Conservation (phyloP, 805 yeast genomes). For the Starmerella apicola region DNA sequence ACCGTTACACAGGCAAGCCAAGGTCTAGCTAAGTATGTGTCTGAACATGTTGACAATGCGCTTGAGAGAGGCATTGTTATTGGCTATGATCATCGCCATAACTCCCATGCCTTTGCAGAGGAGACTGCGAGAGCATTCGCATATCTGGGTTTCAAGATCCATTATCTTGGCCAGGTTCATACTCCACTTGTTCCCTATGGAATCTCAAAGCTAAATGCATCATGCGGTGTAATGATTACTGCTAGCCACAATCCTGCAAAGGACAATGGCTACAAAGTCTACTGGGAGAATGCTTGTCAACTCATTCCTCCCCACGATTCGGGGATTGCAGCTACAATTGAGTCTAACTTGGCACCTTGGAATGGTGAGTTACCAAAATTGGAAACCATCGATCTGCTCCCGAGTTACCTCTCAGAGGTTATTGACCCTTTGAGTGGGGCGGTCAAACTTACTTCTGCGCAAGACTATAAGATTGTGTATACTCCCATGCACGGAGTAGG, state of each 20-base stretch:
- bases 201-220: slow-evolving; percentile 47
- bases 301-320: slow-evolving; percentile 85
- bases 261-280: slow-evolving; percentile 91
- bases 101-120: slow-evolving; percentile 68
- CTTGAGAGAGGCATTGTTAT: slow-evolving; percentile 43
- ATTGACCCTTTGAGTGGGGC: slow-evolving; percentile 5
- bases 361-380: slow-evolving; percentile 6
- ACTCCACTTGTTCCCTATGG: slow-evolving; percentile 92
- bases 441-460: neutral
- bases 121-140: slow-evolving; percentile 67
- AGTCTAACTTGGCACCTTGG: slow-evolving; percentile 51
- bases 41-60: slow-evolving; percentile 24
- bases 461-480: slow-evolving; percentile 42
- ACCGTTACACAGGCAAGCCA: slow-evolving; percentile 77
- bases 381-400: slow-evolving; percentile 2
- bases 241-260: slow-evolving; percentile 32
- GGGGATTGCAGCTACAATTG: slow-evolving; percentile 55
- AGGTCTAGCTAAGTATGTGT: slow-evolving; percentile 30
- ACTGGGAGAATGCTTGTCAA: slow-evolving; percentile 89
- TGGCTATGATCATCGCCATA: slow-evolving; percentile 85
- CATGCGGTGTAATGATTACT: slow-evolving; percentile 77
- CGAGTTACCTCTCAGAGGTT: slow-evolving; percentile 6
- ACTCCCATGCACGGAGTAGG: slow-evolving; percentile 98
- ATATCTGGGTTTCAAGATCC: slow-evolving; percentile 54
- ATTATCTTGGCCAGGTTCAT: slow-evolving; percentile 38